These are phyloP conservation scores for Mrakia gelida DNA, from an alignment of 768 basidiomycete species.

Conservation along the genomic window DNA sequence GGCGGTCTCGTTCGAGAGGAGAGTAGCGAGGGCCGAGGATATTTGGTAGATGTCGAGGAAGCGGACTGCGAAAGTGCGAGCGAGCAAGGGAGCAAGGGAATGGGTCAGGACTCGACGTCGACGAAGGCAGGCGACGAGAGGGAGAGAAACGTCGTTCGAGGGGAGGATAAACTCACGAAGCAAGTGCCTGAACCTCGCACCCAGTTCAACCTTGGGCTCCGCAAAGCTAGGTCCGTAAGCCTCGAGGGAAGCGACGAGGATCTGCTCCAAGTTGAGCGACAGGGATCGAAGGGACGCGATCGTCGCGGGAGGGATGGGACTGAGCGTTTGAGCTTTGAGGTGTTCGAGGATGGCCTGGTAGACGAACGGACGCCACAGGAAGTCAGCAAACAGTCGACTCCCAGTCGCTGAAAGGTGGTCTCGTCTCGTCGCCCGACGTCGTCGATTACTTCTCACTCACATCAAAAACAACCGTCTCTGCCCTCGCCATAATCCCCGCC, in stretches of 20 bases:
- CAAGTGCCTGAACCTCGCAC: constrained; percentile 83
- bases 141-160: constrained; percentile 38
- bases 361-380: no score
- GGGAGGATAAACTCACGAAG: constrained; percentile 64
- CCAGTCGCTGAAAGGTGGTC: no score
- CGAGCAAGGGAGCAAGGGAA: constrained; percentile 18
- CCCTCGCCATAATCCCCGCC: constrained; percentile 80
- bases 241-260: constrained; percentile 72
- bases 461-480: constrained; percentile 85
- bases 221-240: constrained; percentile 83
- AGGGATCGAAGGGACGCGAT: constrained; percentile 70
- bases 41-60: constrained; percentile 91
- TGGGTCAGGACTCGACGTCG: background rate
- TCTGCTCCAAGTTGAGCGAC: constrained; percentile 88
- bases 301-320: constrained; percentile 63
- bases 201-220: constrained; percentile 84
- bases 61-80: constrained; percentile 55
- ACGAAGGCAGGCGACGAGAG: no score
- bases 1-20: constrained; percentile 80
- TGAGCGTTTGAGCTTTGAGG: constrained; percentile 76
- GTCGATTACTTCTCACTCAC: no score
- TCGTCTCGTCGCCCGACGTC: no score
- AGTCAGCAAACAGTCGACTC: no score
- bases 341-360: constrained; percentile 78
- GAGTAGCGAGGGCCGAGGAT: constrained; percentile 81